Evolutionary conservation across 805 yeast genomes (phyloP), one percentile per base, ranked within the genome.

Genomic region (Wickerhamiella hasegawae): DNA sequence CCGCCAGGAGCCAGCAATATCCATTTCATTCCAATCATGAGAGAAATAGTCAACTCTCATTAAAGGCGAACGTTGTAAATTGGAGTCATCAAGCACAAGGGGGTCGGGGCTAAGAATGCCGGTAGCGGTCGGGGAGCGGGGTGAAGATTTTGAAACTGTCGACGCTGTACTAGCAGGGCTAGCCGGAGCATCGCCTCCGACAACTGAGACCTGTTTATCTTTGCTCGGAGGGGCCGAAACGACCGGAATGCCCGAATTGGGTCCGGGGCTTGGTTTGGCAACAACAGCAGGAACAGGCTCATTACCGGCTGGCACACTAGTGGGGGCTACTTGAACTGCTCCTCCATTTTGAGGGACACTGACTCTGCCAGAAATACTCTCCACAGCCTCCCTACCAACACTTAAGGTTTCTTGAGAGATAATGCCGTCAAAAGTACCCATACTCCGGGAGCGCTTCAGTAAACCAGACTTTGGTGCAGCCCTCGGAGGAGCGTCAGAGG

Each of bases 11-110:
- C 81, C 81, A 10, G 93, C 81, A 21, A 90, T 81, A 53, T 90
- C 98, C 4, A 73, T 61, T 44, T 85, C 97, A 47, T 83, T 82
- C 99, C 99, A 90, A 54, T 90, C 68, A 54, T 90, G 95, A 4
- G 94, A 80, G 34, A 90, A 65, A 57, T 90, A 90, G 60, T 90
- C 99, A 6, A 90, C 98, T 52, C 85, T 96, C 36, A 76, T 69
- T 34, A 79, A 70, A 4, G 97, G 95, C 49, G 79, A 90, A 45
- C 72, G 70, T 35, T 69, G 69, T 25, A 85, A 31, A 15, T 37
- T 34, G 9, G 40, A 35, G 34, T 49, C 53, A 36, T 49, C 53
- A 16, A 22, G 19, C 16, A 26, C 11, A 10, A 11, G 32, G 14
- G 31, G 5, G 33, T 31, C 30, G 19, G 29, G n/a, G 19, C 19